phyloP scores from a whole-genome alignment of 352 stramenopile genomes.

The Pythium grandisporangium region DNA sequence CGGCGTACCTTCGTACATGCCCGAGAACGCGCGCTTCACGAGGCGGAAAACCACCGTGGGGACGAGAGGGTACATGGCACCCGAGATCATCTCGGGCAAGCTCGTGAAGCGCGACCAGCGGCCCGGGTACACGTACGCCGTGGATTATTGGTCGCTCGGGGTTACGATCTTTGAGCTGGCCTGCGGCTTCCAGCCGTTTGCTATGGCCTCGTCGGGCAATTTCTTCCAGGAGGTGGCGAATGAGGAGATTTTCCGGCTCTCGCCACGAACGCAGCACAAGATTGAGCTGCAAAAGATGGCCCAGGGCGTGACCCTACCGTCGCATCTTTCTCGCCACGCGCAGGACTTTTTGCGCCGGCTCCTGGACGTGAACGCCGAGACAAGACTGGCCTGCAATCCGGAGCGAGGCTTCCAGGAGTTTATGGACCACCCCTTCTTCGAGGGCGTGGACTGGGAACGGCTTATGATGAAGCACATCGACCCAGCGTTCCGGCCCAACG shows the following conservation, averaged over 20 bases:
- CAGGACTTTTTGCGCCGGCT: conserved; percentile 76
- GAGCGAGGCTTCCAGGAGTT: conserved; percentile 80
- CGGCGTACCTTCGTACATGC: conserved; percentile 32
- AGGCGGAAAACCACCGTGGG: conserved; percentile 77
- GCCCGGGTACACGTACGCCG: conserved; percentile 62
- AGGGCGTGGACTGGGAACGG: conserved; percentile 76
- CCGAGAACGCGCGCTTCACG: conserved; percentile 46
- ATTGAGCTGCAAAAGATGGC: conserved; percentile 79
- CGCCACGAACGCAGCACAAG: conserved; percentile 63
- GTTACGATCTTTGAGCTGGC: conserved; percentile 87
- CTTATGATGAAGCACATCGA: conserved; percentile 87
- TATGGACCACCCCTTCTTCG: conserved; percentile 86
- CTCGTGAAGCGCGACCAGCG: conserved; percentile 71
- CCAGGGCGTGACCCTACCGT: conserved; percentile 49
- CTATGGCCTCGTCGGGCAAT: conserved; percentile 51
- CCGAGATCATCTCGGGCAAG: conserved; percentile 85
- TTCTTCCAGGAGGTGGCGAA: conserved; percentile 76
- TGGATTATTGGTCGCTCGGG: conserved; percentile 79
- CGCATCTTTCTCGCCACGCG: conserved; percentile 46
- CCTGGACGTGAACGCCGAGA: conserved; percentile 67
- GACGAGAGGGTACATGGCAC: conserved; percentile 87
- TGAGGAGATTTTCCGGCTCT: conserved; percentile 68
- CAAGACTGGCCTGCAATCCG: conserved; percentile 57
- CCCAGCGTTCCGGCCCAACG: conserved; percentile 60
- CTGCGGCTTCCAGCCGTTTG: conserved; percentile 81